Conservation (phyloP, 192 early-diverging fungal genomes). For the Coemansia sp. region DNA sequence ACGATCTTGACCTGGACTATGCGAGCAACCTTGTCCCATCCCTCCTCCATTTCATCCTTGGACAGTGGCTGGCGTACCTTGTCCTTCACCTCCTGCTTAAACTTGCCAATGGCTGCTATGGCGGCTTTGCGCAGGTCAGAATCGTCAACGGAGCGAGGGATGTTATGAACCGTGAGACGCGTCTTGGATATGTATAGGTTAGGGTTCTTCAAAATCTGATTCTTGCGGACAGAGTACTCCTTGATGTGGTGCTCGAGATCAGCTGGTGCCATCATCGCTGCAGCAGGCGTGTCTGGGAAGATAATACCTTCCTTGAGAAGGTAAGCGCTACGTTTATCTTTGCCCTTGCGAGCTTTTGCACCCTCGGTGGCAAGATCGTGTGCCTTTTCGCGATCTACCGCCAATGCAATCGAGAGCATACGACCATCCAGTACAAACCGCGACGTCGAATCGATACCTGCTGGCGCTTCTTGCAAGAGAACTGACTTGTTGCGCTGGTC, state of each 20-base stretch:
- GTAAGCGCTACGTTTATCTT: constrained; percentile 87
- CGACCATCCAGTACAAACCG: constrained; percentile 82
- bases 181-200: constrained; percentile 88
- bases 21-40: constrained; percentile 59
- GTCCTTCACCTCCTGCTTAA: constrained; percentile 73
- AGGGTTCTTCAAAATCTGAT: constrained; percentile 80
- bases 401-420: constrained; percentile 76
- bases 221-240: constrained; percentile 80
- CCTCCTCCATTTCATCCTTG: constrained; percentile 63
- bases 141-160: constrained; percentile 77
- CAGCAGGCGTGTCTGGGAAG: constrained; percentile 81
- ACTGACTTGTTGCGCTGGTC: constrained; percentile 54
- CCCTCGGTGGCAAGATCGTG: constrained; percentile 63
- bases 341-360: constrained; percentile 62
- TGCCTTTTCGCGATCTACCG: constrained; percentile 77
- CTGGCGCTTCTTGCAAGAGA: constrained; percentile 53
- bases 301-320: constrained; percentile 91
- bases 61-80: constrained; percentile 58
- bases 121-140: constrained; percentile 64
- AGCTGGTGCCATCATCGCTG: constrained; percentile 70
- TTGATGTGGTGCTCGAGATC: constrained; percentile 79
- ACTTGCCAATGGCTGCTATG: constrained; percentile 68
- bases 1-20: constrained; percentile 84
- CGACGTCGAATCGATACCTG: constrained; percentile 24
- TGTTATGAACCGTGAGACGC: constrained; percentile 85